phyloP scores from a whole-genome alignment of 2,329 filamentous ascomycete genomes.

The Talaromyces sp. region DNA sequence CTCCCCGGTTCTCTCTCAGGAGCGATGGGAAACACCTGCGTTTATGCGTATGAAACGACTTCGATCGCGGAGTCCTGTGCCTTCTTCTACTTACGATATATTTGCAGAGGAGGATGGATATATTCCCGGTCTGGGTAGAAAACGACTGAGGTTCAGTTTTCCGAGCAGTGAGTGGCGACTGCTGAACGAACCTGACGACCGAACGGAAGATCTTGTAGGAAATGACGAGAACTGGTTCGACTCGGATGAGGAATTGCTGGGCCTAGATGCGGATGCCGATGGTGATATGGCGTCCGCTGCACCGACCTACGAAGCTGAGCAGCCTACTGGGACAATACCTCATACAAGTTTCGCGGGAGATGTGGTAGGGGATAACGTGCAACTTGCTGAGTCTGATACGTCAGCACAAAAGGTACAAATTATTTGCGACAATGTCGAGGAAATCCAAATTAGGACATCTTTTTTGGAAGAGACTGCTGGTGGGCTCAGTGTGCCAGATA shows the following conservation, averaged over 20 bases:
- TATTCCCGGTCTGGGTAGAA: constrained; percentile 58
- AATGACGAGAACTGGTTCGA: constrained; percentile 10
- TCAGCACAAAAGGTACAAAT: background rate
- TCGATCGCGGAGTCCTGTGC: constrained; percentile 63
- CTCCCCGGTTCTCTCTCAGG: constrained; percentile 19
- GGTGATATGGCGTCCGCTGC: background rate
- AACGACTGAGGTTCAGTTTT: constrained; percentile 64
- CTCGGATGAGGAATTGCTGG: constrained; percentile 13
- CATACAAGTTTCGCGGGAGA: background rate
- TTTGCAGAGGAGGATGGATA: constrained; percentile 63
- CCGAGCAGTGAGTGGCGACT: constrained; percentile 69
- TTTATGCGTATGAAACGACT: constrained; percentile 68
- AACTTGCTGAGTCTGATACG: background rate
- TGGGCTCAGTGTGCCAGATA: constrained; percentile 6
- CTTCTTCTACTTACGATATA: constrained; percentile 58
- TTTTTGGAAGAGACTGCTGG: background rate
- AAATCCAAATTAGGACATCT: background rate
- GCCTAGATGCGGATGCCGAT: background rate
- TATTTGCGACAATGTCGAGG: background rate
- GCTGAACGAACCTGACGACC: constrained; percentile 55
- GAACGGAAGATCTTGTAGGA: background rate
- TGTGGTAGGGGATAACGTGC: background rate
- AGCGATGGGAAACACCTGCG: constrained; percentile 69
- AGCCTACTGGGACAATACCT: background rate
- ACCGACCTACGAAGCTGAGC: background rate